Base-by-base conservation (phyloP, 129 eudicot species). In the Escallonia herrerae region DNA sequence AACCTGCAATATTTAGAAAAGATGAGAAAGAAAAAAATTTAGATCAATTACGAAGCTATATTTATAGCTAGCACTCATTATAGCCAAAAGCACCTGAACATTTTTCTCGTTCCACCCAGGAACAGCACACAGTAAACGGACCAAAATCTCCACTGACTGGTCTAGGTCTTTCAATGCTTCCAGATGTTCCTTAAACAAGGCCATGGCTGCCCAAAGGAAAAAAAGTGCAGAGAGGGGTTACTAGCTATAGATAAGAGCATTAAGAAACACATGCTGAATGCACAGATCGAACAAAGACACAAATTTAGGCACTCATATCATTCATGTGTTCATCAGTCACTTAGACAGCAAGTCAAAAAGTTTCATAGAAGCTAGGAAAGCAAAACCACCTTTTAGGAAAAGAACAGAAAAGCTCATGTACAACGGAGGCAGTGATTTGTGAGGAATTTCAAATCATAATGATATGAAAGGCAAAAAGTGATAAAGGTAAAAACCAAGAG, bases 91-190 rank as follows among this genome's bases (percentile, higher is more conserved):
- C 68, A 84, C 95, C 95, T 87, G 95, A 58, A 94, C 97, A 71
- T 94, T 94, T 84, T 94, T 94, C 88, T 94, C 99, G 68, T 70
- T 86, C 99, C 99, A 94, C 43, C 99, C 99, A 74, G 99, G 99
- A 72, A 94, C 79, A 44, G 76, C 84, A 79, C 95, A 94, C 46
- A 94, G 86, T 78, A 94, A 66, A 65, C 95, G 99, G 63, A 86
- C 71, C 80, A 94, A 80, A 58, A 94, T 76, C 73, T 94, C 99
- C 61, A 94, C 97, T 1, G 95, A 89, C 6, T 50, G 66, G 63
- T 84, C 90, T 70, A 89, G 86, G 48, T 74, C 76, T 69, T 84
- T 82, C 37, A 82, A 80, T 38, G 90, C 87, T 81, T 72, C 90
- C 62, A 94, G 90, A 76, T 89, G 97, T 76, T 80, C 94, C 68